Conservation (phyloP, 805 yeast species). For the Candida arabinofermentans region DNA sequence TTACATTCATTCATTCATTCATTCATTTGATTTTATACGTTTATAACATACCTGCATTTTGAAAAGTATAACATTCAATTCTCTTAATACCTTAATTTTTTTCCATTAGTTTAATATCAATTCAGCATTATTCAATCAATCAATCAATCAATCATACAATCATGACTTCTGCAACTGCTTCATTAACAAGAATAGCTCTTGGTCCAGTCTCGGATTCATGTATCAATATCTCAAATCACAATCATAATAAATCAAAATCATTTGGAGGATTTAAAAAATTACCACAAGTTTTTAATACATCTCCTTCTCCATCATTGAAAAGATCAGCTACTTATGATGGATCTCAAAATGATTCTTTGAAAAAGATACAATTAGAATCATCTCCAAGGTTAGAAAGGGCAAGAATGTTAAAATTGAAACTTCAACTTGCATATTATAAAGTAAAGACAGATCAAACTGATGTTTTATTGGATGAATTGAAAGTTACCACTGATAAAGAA, state of each 20-base stretch:
- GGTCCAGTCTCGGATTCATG: constrained; percentile 17
- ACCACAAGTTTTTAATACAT: constrained; percentile 1
- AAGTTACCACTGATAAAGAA: constrained; percentile 13
- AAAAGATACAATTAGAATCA: constrained; percentile 3
- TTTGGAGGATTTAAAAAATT: constrained; percentile 7
- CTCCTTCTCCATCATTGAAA: constrained; percentile 6
- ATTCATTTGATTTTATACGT: too few relatives aligned
- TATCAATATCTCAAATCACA: constrained; percentile 16
- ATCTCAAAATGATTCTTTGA: neutral
- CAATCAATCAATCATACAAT: neutral
- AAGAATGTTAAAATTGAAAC: constrained; percentile 40
- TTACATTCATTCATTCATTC: too few relatives aligned
- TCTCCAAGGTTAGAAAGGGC: constrained; percentile 33
- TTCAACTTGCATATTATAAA: constrained; percentile 51
- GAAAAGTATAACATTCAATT: too few relatives aligned
- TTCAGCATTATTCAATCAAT: neutral
- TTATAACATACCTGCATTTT: too few relatives aligned
- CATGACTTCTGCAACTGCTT: constrained; percentile 4
- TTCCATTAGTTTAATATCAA: neutral
- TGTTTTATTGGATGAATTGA: constrained; percentile 30
- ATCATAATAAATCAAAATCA: constrained; percentile 10
- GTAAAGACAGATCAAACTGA: constrained; percentile 44
- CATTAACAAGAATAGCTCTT: constrained; percentile 19
- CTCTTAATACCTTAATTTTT: too few relatives aligned
- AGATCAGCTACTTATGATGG: constrained; percentile 13